Percentiles rank a stretch among this genome's conserved stretches.
Conservation (phyloP, 2,329 filamentous ascomycete species). For the Penicillium sp. region DNA sequence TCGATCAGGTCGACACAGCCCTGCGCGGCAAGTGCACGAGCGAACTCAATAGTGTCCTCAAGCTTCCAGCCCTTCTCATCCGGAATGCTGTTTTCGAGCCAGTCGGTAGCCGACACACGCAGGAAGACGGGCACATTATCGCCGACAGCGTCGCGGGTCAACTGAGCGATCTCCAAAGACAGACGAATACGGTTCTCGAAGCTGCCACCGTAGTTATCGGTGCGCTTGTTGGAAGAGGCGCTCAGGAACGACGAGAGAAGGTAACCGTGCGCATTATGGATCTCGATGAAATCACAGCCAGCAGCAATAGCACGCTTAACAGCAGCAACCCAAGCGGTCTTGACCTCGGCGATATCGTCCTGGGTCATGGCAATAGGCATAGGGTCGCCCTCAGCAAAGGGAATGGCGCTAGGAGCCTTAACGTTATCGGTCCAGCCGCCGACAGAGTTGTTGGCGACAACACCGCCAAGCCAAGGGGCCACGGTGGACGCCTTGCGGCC, state of each 20-base stretch:
- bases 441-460: slow-evolving; percentile 49
- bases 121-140: slow-evolving; percentile 68
- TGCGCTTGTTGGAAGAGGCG: slow-evolving; percentile 67
- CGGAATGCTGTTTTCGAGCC: slow-evolving; percentile 64
- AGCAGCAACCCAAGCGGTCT: slow-evolving; percentile 60
- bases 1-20: slow-evolving; percentile 79
- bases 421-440: slow-evolving; percentile 57
- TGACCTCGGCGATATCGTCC: slow-evolving; percentile 64
- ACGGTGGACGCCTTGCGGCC: slow-evolving; percentile 63
- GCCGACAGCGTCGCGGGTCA: slow-evolving; percentile 61
- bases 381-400: slow-evolving; percentile 62
- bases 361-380: slow-evolving; percentile 66
- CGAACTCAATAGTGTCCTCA: slow-evolving; percentile 62
- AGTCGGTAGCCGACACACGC: slow-evolving; percentile 70
- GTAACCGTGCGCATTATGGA: slow-evolving; percentile 78
- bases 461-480: slow-evolving; percentile 47
- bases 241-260: slow-evolving; percentile 68
- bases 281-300: slow-evolving; percentile 74
- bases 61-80: slow-evolving; percentile 64
- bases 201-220: slow-evolving; percentile 52
- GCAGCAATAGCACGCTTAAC: slow-evolving; percentile 61
- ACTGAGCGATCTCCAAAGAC: slow-evolving; percentile 63
- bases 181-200: slow-evolving; percentile 65
- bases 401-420: slow-evolving; percentile 57
- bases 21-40: slow-evolving; percentile 63